phyloP scores from a whole-genome alignment of 2,329 filamentous ascomycete species.

The Podosphaera xanthii region DNA sequence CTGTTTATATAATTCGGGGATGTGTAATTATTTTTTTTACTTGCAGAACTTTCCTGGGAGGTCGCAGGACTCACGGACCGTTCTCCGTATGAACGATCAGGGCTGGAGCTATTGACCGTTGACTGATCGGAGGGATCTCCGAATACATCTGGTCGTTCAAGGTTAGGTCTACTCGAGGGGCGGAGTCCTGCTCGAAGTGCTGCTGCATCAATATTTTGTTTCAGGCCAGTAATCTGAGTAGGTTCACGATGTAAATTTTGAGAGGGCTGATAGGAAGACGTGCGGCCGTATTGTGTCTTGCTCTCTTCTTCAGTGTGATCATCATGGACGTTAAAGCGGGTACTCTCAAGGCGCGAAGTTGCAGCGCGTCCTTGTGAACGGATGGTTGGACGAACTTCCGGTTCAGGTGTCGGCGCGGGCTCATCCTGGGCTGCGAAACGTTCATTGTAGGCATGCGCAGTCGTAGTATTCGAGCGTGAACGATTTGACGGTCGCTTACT shows the following conservation, averaged over 20 bases:
- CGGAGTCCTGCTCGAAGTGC: constrained; percentile 17
- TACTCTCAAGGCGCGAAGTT: constrained; percentile 7
- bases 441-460: constrained; percentile 38
- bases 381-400: constrained; percentile 24
- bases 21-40: constrained; percentile 27
- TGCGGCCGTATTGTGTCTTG: constrained; percentile 26
- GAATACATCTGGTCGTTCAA: constrained; percentile 21
- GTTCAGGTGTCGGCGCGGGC: constrained; percentile 21
- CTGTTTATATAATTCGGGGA: constrained; percentile 15
- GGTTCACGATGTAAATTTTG: constrained; percentile 26
- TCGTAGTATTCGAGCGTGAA: constrained; percentile 40
- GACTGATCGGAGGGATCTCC: constrained; percentile 27
- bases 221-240: constrained; percentile 25
- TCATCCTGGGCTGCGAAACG: constrained; percentile 32
- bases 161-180: constrained; percentile 12
- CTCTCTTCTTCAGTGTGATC: constrained; percentile 14
- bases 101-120: constrained; percentile 24
- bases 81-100: constrained; percentile 24
- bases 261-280: constrained; percentile 34
- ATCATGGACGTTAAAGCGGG: constrained; percentile 8
- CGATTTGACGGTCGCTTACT: constrained; percentile 14
- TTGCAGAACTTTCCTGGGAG: constrained; percentile 26
- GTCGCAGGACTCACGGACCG: constrained; percentile 30
- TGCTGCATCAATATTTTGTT: constrained; percentile 24
- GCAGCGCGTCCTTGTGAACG: constrained; percentile 19